Evolutionary conservation across 257 asterid genomes (phyloP).

Genomic region (Scutellaria baicalensis): DNA sequence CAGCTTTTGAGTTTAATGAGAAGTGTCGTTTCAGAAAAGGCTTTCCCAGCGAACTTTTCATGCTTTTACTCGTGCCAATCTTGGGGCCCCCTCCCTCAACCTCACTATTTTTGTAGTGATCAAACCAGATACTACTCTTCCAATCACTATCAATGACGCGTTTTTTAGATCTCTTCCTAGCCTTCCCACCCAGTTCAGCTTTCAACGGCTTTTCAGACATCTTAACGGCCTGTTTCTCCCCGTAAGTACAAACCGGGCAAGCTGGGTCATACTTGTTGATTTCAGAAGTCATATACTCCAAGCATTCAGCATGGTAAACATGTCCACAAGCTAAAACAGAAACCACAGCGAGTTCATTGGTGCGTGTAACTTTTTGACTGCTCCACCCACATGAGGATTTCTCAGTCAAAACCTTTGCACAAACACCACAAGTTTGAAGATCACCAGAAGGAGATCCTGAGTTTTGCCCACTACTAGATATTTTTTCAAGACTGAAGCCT

Average conservation of each 20-base stretch:
- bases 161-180: conserved; percentile 45
- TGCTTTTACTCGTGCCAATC: conserved; percentile 55
- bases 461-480: conserved; percentile 36
- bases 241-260: conserved; percentile 88
- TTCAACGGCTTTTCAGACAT: conserved; percentile 74
- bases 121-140: conserved; percentile 28
- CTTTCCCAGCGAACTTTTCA: conserved; percentile 45
- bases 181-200: conserved; percentile 61
- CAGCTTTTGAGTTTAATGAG: conserved; percentile 55
- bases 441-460: conserved; percentile 41
- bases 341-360: conserved; percentile 74
- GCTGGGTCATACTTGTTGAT: conserved; percentile 71
- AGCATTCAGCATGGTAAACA: conserved; percentile 87
- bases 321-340: conserved; percentile 87
- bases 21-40: conserved; percentile 78
- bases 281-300: conserved; percentile 91
- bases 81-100: conserved; percentile 38
- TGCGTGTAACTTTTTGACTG: conserved; percentile 48
- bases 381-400: conserved; percentile 69
- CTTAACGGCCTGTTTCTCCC: conserved; percentile 67
- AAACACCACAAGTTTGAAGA: conserved; percentile 72
- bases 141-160: conserved; percentile 45
- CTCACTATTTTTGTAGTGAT: conserved; percentile 35
- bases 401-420: conserved; percentile 68
- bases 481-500: conserved; percentile 45